Base-by-base conservation (phyloP, 1,139 yeast genomes). In the Candida tropicalis region DNA sequence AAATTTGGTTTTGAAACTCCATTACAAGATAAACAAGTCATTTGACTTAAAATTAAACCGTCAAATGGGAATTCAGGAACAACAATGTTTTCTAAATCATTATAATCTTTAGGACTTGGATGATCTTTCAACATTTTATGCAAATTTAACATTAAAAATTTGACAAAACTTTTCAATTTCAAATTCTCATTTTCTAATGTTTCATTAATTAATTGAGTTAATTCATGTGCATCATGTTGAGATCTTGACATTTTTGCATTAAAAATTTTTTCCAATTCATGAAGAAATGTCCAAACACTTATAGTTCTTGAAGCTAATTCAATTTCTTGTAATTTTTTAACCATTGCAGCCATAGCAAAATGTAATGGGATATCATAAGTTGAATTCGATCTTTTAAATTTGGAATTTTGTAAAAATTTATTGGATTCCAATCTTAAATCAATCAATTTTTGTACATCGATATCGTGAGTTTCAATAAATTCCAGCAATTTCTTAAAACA, bases 151-250 rank as follows among this genome's bases (percentile, higher is more conserved):
- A 48, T 44, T 11, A 51, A 37, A 18, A 46, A 52, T 28, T 42
- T 43, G 16, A 43, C 46, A 32, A 52, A 51, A 38, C 54, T 52
- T 39, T 44, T 64, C 33, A 81, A 55, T 35, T 68, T 65, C 10
- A 69, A 59, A 52, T 79, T 75, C 58, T 91, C 97, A 47, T 74
- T 77, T 44, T 86, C 84, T 44, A 91, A 68, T 0, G 95, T 84
- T 56, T 91, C 96, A 36, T 90, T 68, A 28, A 91, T 74, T 43
- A 88, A 63, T 57, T 88, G 96, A 25, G 93, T 77, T 49, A 93
- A 73, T 57, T 93, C 99, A 54, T 93, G 98, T 0, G 98, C 97
- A 66, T 91, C 98, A 55, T 91, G 96, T 63, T 93, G 99, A 35
- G 81, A 79, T 26, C 90, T 69, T 2, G 96, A 84, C 25, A 93